Conservation (phyloP, 345 rosid species). For the Pistacia vera region DNA sequence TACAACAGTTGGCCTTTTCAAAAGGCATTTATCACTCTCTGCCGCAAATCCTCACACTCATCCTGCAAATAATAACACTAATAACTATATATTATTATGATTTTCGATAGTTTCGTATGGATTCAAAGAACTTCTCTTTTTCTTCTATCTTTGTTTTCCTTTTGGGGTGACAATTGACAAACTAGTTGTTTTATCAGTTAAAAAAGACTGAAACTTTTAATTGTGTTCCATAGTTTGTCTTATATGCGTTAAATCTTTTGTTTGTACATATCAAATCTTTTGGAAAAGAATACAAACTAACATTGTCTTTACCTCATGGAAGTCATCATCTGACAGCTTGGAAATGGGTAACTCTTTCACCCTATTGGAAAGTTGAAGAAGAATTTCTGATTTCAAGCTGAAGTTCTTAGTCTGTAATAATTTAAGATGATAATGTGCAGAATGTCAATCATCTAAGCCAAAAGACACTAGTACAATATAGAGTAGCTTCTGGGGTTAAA, state of each 20-base stretch:
- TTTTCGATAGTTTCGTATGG: neutral
- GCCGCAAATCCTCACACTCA: too few relatives aligned
- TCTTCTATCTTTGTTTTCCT: too few relatives aligned
- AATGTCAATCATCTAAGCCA: neutral
- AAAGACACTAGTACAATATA: neutral
- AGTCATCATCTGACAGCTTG: conserved; percentile 48
- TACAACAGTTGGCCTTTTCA: too few relatives aligned
- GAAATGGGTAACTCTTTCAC: conserved; percentile 34
- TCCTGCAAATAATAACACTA: conserved; percentile 40
- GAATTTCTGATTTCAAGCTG: conserved; percentile 26
- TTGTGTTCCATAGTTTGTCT: too few relatives aligned
- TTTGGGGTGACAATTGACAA: too few relatives aligned
- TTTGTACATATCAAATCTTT: neutral
- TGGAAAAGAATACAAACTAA: neutral
- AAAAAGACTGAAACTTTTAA: too few relatives aligned
- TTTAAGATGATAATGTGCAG: conserved; percentile 1
- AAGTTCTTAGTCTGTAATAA: conserved; percentile 36
- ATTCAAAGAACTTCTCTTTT: neutral
- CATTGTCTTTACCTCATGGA: conserved; percentile 43
- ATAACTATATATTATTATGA: neutral
- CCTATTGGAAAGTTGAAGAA: conserved; percentile 40
- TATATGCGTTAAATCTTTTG: neutral
- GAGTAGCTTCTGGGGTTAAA: neutral
- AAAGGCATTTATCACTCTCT: too few relatives aligned
- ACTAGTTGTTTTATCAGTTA: too few relatives aligned